Conservation (phyloP, 2,329 filamentous ascomycete species). For the Neoscytalidium dimidiatum region DNA sequence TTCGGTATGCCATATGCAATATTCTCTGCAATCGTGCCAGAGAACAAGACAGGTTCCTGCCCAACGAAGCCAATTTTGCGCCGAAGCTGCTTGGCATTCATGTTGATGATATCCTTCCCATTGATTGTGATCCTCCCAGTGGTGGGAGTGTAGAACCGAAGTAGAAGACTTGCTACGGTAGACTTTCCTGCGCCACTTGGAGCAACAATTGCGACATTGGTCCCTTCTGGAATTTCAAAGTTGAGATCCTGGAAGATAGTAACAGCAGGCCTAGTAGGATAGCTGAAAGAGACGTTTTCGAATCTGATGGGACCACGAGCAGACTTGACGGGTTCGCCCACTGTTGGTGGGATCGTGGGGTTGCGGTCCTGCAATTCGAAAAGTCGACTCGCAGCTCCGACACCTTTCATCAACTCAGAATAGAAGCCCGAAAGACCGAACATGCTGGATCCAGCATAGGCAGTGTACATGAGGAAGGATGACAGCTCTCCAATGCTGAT, state of each 20-base stretch:
- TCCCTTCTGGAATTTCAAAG: conserved; percentile 90
- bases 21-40: conserved; percentile 81
- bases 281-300: conserved; percentile 81
- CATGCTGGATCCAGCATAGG: conserved; percentile 80
- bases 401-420: conserved; percentile 98
- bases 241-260: conserved; percentile 84
- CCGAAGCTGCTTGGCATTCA: conserved; percentile 93
- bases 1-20: conserved; percentile 87
- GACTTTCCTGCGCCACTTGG: conserved; percentile 96
- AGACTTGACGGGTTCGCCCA: conserved; percentile 75
- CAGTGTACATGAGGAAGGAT: conserved; percentile 98
- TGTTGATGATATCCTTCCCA: conserved; percentile 75
- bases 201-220: conserved; percentile 94
- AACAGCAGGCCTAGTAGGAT: conserved; percentile 90
- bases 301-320: conserved; percentile 90
- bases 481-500: conserved; percentile 92
- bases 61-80: conserved; percentile 93
- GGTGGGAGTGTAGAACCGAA: conserved; percentile 88
- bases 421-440: conserved; percentile 96
- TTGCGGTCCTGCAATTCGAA: conserved; percentile 94
- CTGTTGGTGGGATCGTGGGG: conserved; percentile 83
- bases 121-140: conserved; percentile 78
- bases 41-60: conserved; percentile 92
- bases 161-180: conserved; percentile 86
- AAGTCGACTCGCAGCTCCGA: conserved; percentile 90